phyloP scores from a whole-genome alignment of 192 early-diverging fungal species.

The Helicostylum pulchrum region DNA sequence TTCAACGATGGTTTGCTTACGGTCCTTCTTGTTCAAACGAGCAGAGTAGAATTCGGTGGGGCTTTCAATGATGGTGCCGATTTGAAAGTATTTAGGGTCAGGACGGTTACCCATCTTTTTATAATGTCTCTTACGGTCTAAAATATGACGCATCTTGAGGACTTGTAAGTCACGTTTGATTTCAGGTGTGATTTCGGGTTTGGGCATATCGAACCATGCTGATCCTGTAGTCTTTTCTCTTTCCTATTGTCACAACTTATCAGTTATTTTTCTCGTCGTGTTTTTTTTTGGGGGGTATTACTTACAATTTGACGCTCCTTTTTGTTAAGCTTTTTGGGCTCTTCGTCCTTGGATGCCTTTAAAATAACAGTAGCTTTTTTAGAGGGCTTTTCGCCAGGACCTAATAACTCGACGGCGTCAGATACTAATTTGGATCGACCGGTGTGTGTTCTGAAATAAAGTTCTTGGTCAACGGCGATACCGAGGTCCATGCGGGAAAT shows the following conservation, averaged over 20 bases:
- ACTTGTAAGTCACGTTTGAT: conserved; percentile 88
- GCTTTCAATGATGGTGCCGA: conserved; percentile 89
- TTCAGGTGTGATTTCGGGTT: conserved; percentile 81
- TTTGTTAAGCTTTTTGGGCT: conserved; percentile 30
- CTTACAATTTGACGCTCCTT: conserved; percentile 40
- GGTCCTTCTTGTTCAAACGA: conserved; percentile 83
- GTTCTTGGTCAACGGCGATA: conserved; percentile 29
- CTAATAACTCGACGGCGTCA: conserved; percentile 32
- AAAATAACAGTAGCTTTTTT: conserved; percentile 30
- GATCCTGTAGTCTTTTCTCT: conserved; percentile 30
- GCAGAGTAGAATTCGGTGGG: conserved; percentile 86
- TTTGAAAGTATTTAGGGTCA: conserved; percentile 90
- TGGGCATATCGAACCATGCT: conserved; percentile 91
- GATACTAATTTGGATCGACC: conserved; percentile 26
- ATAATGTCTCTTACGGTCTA: conserved; percentile 93
- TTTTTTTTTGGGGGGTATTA: no score
- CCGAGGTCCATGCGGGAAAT: conserved; percentile 41
- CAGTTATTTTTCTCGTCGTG: not conserved
- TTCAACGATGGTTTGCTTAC: conserved; percentile 79
- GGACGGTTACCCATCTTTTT: conserved; percentile 68
- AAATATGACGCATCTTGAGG: conserved; percentile 76
- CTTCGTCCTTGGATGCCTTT: conserved; percentile 33
- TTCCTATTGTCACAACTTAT: not conserved
- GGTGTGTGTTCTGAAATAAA: conserved; percentile 37
- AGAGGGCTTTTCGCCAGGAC: conserved; percentile 12